Percentiles rank a stretch among this genome's conserved stretches.
phyloP scores from a whole-genome alignment of 2,329 filamentous ascomycete genomes.

The Raffaelea arxii region DNA sequence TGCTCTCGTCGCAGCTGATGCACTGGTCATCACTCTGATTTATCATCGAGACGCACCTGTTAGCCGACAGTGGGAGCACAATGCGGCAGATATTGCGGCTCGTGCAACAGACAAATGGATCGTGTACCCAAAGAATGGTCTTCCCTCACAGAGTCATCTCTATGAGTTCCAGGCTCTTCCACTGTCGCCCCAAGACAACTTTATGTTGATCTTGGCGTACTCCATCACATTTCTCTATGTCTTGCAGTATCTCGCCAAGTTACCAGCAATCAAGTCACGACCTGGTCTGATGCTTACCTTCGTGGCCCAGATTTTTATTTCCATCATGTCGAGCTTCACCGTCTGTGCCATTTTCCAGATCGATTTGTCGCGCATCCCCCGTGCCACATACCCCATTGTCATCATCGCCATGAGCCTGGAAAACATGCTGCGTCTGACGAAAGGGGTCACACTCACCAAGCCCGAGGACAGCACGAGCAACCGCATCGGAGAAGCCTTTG shows the following conservation, averaged over 20 bases:
- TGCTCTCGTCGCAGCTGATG: conserved; percentile 61
- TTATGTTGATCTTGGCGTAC: conserved; percentile 57
- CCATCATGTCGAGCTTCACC: conserved; percentile 70
- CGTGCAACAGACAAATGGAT: conserved; percentile 47
- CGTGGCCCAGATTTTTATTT: conserved; percentile 58
- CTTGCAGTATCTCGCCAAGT: conserved; percentile 53
- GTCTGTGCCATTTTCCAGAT: conserved; percentile 67
- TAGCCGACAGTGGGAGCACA: conserved; percentile 55
- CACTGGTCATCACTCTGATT: conserved; percentile 67
- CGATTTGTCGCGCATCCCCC: conserved; percentile 64
- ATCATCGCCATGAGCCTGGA: conserved; percentile 68
- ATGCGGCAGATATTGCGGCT: conserved; percentile 41
- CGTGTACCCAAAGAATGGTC: conserved; percentile 52
- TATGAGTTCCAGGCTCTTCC: conserved; percentile 75
- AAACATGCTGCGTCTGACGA: conserved; percentile 70
- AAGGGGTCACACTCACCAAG: conserved; percentile 64
- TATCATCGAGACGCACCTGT: conserved; percentile 57
- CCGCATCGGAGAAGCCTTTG: conserved; percentile 64
- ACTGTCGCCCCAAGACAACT: conserved; percentile 56
- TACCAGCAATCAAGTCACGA: conserved; percentile 67
- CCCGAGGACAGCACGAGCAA: conserved; percentile 57
- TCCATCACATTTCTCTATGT: conserved; percentile 55
- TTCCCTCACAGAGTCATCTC: conserved; percentile 45
- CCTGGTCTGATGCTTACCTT: conserved; percentile 64
- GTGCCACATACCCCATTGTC: conserved; percentile 67